A percentile compares a stretch with the other conserved stretches of the same genome.
Evolutionary conservation across 1,284 basidiomycete genomes (phyloP).

Genomic region (Microbotryum scabiosae): DNA sequence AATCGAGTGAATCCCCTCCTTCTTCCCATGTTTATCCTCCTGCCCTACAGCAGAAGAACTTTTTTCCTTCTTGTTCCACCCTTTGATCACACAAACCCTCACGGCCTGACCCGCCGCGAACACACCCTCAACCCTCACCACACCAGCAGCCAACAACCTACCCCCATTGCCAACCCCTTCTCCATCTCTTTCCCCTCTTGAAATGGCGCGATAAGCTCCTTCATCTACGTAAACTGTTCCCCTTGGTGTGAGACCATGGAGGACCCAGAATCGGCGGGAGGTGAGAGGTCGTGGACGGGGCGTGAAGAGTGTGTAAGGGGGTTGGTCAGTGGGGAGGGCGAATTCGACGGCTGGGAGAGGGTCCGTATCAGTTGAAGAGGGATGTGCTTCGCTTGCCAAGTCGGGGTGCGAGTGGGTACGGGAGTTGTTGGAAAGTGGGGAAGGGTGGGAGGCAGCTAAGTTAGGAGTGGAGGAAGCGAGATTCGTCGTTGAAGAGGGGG

Average conservation of each 20-base stretch:
- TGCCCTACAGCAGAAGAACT: neutral
- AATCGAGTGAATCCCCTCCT: neutral
- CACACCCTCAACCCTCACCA: constrained; percentile 72
- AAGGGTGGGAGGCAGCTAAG: neutral
- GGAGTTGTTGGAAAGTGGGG: neutral
- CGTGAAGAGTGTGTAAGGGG: constrained; percentile 80
- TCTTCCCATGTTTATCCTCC: neutral
- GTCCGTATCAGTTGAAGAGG: neutral
- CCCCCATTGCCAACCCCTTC: constrained; percentile 65
- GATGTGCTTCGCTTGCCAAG: too few relatives aligned
- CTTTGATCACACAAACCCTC: constrained; percentile 59
- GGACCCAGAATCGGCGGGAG: constrained; percentile 90
- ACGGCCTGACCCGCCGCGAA: constrained; percentile 95
- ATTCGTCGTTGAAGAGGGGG: neutral
- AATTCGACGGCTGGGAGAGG: constrained; percentile 21
- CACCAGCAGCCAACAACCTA: constrained; percentile 79
- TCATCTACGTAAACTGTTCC: constrained; percentile 81
- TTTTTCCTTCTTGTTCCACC: constrained; percentile 29
- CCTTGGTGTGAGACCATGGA: constrained; percentile 79
- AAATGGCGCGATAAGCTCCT: constrained; percentile 79
- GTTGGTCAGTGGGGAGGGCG: constrained; percentile 36
- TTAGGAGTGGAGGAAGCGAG: neutral
- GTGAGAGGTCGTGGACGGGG: constrained; percentile 66
- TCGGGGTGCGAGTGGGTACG: neutral
- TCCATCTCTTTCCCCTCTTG: constrained; percentile 42